A percentile compares a stretch with the other conserved stretches of the same genome.
These are phyloP conservation scores for Clarireedia homoeocarpa DNA, from an alignment of 2,329 filamentous ascomycete species.

Conservation along the genomic window DNA sequence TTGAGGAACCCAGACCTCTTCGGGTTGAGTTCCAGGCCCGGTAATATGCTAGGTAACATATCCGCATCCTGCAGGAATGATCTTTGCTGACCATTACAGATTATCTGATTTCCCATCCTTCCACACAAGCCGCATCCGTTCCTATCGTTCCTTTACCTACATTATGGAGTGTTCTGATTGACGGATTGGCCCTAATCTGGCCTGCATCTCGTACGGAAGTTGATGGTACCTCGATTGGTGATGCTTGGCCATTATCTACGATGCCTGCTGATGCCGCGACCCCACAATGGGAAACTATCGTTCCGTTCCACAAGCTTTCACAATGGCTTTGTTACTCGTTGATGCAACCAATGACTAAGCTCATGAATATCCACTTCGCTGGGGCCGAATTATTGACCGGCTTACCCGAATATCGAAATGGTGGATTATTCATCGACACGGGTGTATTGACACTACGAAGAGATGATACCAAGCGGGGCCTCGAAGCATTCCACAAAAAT, in stretches of 20 bases:
- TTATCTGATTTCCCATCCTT: conserved; percentile 85
- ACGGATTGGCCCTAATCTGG: conserved; percentile 82
- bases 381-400: conserved; percentile 78
- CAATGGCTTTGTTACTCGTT: conserved; percentile 94
- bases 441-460: conserved; percentile 72
- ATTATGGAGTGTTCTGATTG: conserved; percentile 85
- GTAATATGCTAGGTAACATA: conserved; percentile 77
- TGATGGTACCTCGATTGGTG: conserved; percentile 79
- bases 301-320: conserved; percentile 89
- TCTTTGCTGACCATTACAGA: conserved; percentile 45
- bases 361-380: conserved; percentile 74
- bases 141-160: conserved; percentile 82
- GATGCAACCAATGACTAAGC: conserved; percentile 80
- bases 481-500: conserved; percentile 62
- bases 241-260: conserved; percentile 84
- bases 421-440: conserved; percentile 78
- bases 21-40: conserved; percentile 74
- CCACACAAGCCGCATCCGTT: conserved; percentile 80
- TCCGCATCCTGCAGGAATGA: conserved; percentile 22
- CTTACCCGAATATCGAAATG: conserved; percentile 86
- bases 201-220: conserved; percentile 78
- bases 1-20: conserved; percentile 77
- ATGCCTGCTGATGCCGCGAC: conserved; percentile 53
- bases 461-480: conserved; percentile 60
- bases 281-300: conserved; percentile 69